Evolutionary conservation across 1,284 basidiomycete genomes (phyloP).

Genomic region (Leccinum griseonigrum): DNA sequence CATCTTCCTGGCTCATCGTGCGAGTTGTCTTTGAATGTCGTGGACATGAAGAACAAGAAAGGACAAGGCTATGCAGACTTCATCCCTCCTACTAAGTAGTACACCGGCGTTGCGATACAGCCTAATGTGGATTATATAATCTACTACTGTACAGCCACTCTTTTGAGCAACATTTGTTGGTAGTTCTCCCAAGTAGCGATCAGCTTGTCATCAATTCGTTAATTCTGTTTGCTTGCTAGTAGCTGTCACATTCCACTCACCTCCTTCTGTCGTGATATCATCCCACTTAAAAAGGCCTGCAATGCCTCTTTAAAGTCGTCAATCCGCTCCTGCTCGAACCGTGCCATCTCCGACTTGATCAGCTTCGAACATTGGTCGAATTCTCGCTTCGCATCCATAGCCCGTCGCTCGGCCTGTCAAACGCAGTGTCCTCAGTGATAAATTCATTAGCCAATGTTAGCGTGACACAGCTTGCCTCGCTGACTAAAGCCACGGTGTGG

Average conservation of each 20-base stretch:
- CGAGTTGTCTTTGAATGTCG: constrained; percentile 1
- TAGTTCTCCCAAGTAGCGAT: constrained; percentile 73
- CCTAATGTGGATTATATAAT: constrained; percentile 13
- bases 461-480: constrained; percentile 52
- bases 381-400: constrained; percentile 78
- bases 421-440: constrained; percentile 3
- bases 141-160: constrained; percentile 10
- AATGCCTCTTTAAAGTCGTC: constrained; percentile 83
- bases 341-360: constrained; percentile 88
- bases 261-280: constrained; percentile 82
- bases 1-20: constrained; percentile 42
- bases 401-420: constrained; percentile 71
- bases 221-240: neutral
- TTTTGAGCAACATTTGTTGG: constrained; percentile 63
- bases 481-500: constrained; percentile 69
- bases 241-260: constrained; percentile 38
- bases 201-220: constrained; percentile 40
- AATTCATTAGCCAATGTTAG: neutral
- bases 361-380: constrained; percentile 87
- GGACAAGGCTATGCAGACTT: neutral
- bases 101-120: constrained; percentile 7
- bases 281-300: constrained; percentile 77
- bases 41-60: constrained; percentile 3
- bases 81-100: neutral
- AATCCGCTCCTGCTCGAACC: constrained; percentile 92